Percentiles rank a stretch among this genome's conserved stretches.
Conservation (phyloP, 2,329 filamentous ascomycete species). For the Hypoxylon sp. region DNA sequence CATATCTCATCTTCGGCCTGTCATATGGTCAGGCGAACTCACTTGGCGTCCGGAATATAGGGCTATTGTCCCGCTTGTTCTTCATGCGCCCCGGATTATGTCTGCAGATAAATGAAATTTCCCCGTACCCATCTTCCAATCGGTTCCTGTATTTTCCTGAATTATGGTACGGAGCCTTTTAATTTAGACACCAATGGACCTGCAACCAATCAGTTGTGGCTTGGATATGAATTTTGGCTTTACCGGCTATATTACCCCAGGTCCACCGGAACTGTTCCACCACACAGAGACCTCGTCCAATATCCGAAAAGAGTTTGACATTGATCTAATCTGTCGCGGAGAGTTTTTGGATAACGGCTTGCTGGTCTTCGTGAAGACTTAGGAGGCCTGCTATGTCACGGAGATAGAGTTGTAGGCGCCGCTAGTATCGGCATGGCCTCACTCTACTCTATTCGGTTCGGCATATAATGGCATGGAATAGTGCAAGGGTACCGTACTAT, state of each 20-base stretch:
- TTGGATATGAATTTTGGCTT: constrained; percentile 41
- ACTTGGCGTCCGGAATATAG: constrained; percentile 42
- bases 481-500: constrained; percentile 16
- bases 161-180: constrained; percentile 27
- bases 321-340: constrained; percentile 33
- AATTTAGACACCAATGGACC: constrained; percentile 15
- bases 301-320: constrained; percentile 24
- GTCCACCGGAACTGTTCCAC: constrained; percentile 33
- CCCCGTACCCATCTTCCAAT: constrained; percentile 38
- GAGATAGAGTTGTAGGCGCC: constrained; percentile 25
- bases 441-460: constrained; percentile 37
- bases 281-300: constrained; percentile 30
- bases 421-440: constrained; percentile 31
- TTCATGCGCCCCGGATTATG: constrained; percentile 43
- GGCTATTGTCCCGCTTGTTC: constrained; percentile 30
- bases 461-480: constrained; percentile 31
- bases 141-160: constrained; percentile 24
- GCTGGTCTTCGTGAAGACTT: constrained; percentile 9
- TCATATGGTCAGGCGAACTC: constrained; percentile 21
- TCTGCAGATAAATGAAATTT: constrained; percentile 29
- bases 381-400: constrained; percentile 13
- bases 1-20: constrained; percentile 25
- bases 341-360: constrained; percentile 23
- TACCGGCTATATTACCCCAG: constrained; percentile 47
- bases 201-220: constrained; percentile 31